Percentiles rank a stretch among this genome's conserved stretches.
These are phyloP conservation scores for Sphagnum fallax DNA, from an alignment of 228 moss, liverwort and hornwort species.

Conservation along the genomic window DNA sequence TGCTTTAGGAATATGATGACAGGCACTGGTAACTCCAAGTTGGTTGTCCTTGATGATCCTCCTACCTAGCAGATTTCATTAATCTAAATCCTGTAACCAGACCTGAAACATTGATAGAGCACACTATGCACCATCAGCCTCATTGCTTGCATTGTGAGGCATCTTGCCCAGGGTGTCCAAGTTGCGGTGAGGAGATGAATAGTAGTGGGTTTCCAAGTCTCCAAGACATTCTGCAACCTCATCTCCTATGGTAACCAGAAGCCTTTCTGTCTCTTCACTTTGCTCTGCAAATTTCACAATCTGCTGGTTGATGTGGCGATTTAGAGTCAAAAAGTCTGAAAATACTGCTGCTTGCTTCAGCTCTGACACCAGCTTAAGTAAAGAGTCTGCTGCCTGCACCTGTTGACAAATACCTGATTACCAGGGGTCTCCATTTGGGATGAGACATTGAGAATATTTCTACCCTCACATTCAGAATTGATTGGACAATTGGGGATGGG, in stretches of 20 bases:
- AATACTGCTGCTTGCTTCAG: slow-evolving; percentile 96
- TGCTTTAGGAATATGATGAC: no score
- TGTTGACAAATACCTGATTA: slow-evolving; percentile 8
- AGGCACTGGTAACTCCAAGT: no score
- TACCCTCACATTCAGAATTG: no score
- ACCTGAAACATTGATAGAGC: neutral
- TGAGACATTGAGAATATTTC: no score
- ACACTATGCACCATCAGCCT: slow-evolving; percentile 21
- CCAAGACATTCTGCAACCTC: slow-evolving; percentile 68
- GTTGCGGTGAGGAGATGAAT: slow-evolving; percentile 52
- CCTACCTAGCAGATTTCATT: neutral
- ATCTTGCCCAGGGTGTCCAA: slow-evolving; percentile 18
- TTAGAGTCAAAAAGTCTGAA: slow-evolving; percentile 83
- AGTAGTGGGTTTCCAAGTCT: slow-evolving; percentile 83
- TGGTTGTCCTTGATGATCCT: neutral
- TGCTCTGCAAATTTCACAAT: slow-evolving; percentile 82
- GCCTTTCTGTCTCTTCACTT: slow-evolving; percentile 72
- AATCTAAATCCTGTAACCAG: neutral
- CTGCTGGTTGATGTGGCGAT: slow-evolving; percentile 88
- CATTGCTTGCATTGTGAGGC: slow-evolving; percentile 20
- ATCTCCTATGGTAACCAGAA: slow-evolving; percentile 71
- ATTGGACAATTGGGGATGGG: no score
- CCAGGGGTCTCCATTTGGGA: no score
- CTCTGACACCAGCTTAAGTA: slow-evolving; percentile 91
- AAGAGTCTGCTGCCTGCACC: slow-evolving; percentile 97